Base-by-base conservation (phyloP, 2,329 filamentous ascomycete species). In the Aspergillus glaucus region DNA sequence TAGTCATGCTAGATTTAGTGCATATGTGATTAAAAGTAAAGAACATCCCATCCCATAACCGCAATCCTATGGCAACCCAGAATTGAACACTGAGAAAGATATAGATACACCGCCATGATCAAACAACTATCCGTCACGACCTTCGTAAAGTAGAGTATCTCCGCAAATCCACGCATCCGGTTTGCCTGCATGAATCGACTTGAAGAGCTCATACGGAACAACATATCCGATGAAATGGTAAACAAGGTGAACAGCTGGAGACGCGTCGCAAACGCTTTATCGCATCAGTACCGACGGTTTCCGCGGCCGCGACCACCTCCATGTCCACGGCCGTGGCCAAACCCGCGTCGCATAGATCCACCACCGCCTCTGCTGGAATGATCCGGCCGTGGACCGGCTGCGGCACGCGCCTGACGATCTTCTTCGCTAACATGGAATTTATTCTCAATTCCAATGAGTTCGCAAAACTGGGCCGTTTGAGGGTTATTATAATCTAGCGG, bases 401-500 rank as follows among this genome's bases (percentile, higher is more conserved):
- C 70, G 65, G 77, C 79, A 50, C 85, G 77, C 50, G 75, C 74
- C 12, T 72, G 70, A 45, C 83, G 79, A 65, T 95, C 87, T 59
- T 89, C 83, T 2, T 85, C 79, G n/a, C 73, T 82, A 2, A 86
- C 80, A 58, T 86, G 77, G 75, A 85, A 95, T 8, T 84, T 76
- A 64, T 97, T 95, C 5, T 80, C 72, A 30, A 98, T 83, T 7
- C 79, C 83, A 1, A 97, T 60, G 48, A 97, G 70, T 48, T 84
- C 74, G 67, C 93, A 98, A 63, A 92, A 97, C 3, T 75, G 70
- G n/a, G 74, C 75, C 6, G 90, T 97, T 70, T 97, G 92, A 10
- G 86, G 85, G 62, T 93, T 97, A 3, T 82, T 88, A 64, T 92
- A 92, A 69, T 96, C 91, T 1, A 76, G 73, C 1, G 90, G 88